These are phyloP conservation scores for Deakozyma indianensis DNA, from an alignment of 805 yeast species.

Conservation along the genomic window DNA sequence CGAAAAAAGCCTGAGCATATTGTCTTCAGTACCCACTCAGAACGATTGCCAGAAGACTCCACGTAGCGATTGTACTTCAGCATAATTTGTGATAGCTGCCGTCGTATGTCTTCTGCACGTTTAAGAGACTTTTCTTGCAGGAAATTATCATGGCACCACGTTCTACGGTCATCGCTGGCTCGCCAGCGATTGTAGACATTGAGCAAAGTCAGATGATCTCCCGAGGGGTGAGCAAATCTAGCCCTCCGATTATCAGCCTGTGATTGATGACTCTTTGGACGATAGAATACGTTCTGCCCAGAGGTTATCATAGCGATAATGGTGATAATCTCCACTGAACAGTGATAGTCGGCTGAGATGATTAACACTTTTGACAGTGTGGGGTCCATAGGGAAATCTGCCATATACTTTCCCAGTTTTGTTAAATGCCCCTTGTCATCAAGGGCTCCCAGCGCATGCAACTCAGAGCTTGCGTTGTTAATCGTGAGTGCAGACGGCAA, in stretches of 20 bases:
- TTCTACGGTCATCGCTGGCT: slow-evolving; percentile 46
- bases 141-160: slow-evolving; percentile 80
- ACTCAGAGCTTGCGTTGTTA: slow-evolving; percentile 58
- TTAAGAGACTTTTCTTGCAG: slow-evolving; percentile 60
- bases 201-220: slow-evolving; percentile 70
- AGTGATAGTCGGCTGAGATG: slow-evolving; percentile 43
- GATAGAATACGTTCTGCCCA: slow-evolving; percentile 54
- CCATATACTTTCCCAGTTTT: slow-evolving; percentile 59
- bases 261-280: slow-evolving; percentile 67
- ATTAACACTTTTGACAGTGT: slow-evolving; percentile 68
- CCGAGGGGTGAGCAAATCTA: slow-evolving; percentile 25
- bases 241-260: slow-evolving; percentile 43
- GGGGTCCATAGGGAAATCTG: slow-evolving; percentile 86
- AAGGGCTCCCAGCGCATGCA: slow-evolving; percentile 81
- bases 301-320: slow-evolving; percentile 79
- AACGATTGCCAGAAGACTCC: slow-evolving; percentile 20
- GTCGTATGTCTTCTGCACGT: slow-evolving; percentile 54
- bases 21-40: slow-evolving; percentile 32
- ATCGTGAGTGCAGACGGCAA: slow-evolving; percentile 66
- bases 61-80: slow-evolving; percentile 17
- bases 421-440: slow-evolving; percentile 71
- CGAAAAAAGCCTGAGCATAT: slow-evolving; percentile 58
- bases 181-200: slow-evolving; percentile 70
- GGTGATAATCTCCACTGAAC: slow-evolving; percentile 54
- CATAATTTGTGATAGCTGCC: slow-evolving; percentile 46